These are phyloP conservation scores for Candida rishiriensis DNA, from an alignment of 805 yeast species.

Conservation along the genomic window DNA sequence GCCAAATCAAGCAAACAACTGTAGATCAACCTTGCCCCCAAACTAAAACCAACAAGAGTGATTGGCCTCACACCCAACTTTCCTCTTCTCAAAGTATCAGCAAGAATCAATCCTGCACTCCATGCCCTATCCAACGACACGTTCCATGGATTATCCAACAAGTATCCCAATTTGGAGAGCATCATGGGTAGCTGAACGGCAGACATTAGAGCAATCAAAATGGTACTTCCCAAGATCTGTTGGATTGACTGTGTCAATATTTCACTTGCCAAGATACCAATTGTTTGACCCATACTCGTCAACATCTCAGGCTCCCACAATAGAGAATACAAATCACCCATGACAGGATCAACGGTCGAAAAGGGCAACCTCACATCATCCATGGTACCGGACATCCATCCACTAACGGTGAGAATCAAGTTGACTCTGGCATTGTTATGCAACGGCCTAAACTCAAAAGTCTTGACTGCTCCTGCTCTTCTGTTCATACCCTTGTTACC, in stretches of 20 bases:
- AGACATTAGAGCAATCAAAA: conserved; percentile 84
- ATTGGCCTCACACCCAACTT: conserved; percentile 91
- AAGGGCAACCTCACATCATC: conserved; percentile 97
- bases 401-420: conserved; percentile 82
- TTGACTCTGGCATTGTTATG: conserved; percentile 89
- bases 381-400: conserved; percentile 94
- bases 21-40: conserved; percentile 88
- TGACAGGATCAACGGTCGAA: conserved; percentile 93
- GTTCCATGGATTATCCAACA: conserved; percentile 96
- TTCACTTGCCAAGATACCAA: conserved; percentile 88
- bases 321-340: conserved; percentile 92
- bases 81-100: conserved; percentile 83
- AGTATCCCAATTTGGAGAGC: conserved; percentile 79
- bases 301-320: conserved; percentile 99
- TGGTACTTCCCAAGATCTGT: conserved; percentile 89
- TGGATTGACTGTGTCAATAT: conserved; percentile 90
- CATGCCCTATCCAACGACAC: conserved; percentile 96
- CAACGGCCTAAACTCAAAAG: conserved; percentile 90
- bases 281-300: conserved; percentile 93
- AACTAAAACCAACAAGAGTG: conserved; percentile 86
- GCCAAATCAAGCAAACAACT: conserved; percentile 87
- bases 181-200: conserved; percentile 92
- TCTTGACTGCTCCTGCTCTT: conserved; percentile 86
- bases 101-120: conserved; percentile 88
- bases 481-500: conserved; percentile 82